A percentile compares a stretch with the other conserved stretches of the same genome.
phyloP scores from a whole-genome alignment of 495 filamentous ascomycete species.

The Xanthoparmelia taractica region DNA sequence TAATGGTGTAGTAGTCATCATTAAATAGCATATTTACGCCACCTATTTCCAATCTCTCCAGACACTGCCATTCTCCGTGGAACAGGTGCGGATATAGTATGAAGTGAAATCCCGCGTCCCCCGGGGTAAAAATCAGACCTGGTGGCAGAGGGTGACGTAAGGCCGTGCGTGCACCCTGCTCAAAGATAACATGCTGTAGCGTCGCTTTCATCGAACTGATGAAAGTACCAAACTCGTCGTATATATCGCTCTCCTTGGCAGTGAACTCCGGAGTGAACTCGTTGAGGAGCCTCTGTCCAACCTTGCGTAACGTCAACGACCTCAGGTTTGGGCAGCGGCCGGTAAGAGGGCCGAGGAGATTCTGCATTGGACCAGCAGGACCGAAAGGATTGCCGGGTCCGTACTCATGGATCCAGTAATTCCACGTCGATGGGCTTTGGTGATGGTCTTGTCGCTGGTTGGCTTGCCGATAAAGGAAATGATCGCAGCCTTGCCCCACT shows the following conservation, averaged over 20 bases:
- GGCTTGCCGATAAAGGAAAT: not conserved
- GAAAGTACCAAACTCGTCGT: not conserved
- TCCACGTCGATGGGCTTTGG: not conserved
- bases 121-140: not conserved
- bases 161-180: not conserved
- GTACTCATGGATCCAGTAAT: not conserved
- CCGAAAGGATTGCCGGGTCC: not conserved
- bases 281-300: not conserved
- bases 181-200: not conserved
- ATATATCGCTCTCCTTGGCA: not conserved
- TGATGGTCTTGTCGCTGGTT: not conserved
- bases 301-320: not conserved
- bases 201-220: not conserved
- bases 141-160: not conserved
- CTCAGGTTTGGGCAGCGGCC: not conserved
- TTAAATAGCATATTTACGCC: not conserved
- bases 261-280: not conserved
- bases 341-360: not conserved
- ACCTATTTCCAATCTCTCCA: not conserved
- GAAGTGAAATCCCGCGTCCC: not conserved
- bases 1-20: not conserved
- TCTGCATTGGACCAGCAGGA: conserved; percentile 1
- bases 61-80: not conserved
- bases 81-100: not conserved
- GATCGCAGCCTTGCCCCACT: conserved; percentile 1